These are phyloP conservation scores for Leccinellum luteum DNA, from an alignment of 768 basidiomycete genomes.

Conservation along the genomic window DNA sequence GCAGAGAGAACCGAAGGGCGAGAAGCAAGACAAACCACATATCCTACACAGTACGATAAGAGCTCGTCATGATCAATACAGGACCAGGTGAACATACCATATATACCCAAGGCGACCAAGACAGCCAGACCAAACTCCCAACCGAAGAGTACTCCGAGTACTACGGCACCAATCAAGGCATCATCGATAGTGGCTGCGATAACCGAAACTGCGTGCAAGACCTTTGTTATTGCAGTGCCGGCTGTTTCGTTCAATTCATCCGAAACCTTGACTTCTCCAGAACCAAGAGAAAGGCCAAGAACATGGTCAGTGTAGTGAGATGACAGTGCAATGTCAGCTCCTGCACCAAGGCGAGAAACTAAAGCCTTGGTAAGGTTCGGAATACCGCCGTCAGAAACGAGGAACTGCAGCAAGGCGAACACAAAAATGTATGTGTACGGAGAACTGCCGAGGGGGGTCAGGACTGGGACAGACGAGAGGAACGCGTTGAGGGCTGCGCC, in stretches of 20 bases:
- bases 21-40: slow-evolving; percentile 8
- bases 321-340: slow-evolving; percentile 64
- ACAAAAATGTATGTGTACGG: slow-evolving; percentile 68
- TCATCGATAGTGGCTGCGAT: slow-evolving; percentile 84
- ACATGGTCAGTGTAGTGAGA: slow-evolving; percentile 79
- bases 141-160: slow-evolving; percentile 62
- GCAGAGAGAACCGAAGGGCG: slow-evolving; percentile 9
- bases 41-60: slow-evolving; percentile 14
- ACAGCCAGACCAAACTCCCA: slow-evolving; percentile 68
- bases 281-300: slow-evolving; percentile 80
- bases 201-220: slow-evolving; percentile 41
- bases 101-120: slow-evolving; percentile 69
- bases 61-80: background rate
- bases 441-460: slow-evolving; percentile 34
- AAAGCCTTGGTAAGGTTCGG: slow-evolving; percentile 65
- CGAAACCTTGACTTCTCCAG: slow-evolving; percentile 76
- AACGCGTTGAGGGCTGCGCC: slow-evolving; percentile 39
- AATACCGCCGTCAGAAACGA: slow-evolving; percentile 77
- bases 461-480: slow-evolving; percentile 17
- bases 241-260: slow-evolving; percentile 43
- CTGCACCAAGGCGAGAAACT: slow-evolving; percentile 90
- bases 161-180: slow-evolving; percentile 63
- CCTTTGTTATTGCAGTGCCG: slow-evolving; percentile 14
- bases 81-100: slow-evolving; percentile 44
- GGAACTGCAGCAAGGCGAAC: slow-evolving; percentile 68